Conservation (phyloP, 805 yeast genomes). For the Ogataea populi-albae region DNA sequence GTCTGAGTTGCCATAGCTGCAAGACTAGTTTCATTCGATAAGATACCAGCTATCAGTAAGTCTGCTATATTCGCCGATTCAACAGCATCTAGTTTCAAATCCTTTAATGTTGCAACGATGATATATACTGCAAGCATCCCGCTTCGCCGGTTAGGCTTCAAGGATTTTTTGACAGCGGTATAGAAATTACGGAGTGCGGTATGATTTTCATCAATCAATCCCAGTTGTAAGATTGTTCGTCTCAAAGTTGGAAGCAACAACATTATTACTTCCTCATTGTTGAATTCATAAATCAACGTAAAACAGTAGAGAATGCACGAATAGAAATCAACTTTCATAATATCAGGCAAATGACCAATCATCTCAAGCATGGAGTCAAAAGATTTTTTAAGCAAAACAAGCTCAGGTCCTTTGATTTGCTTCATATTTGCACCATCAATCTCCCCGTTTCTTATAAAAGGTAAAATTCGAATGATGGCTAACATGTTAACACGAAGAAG, state of each 20-base stretch:
- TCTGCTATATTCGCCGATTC: slow-evolving; percentile 38
- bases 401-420: slow-evolving; percentile 30
- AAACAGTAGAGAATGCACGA: slow-evolving; percentile 66
- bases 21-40: slow-evolving; percentile 32
- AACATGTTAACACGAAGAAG: slow-evolving; percentile 66
- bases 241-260: slow-evolving; percentile 51
- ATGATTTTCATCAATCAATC: slow-evolving; percentile 12
- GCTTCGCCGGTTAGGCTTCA: slow-evolving; percentile 32
- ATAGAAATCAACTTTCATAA: slow-evolving; percentile 67
- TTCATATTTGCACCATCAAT: slow-evolving; percentile 28
- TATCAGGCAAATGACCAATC: slow-evolving; percentile 61
- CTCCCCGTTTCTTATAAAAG: slow-evolving; percentile 52
- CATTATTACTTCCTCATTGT: slow-evolving; percentile 44
- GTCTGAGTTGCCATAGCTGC: slow-evolving; percentile 54
- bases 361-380: slow-evolving; percentile 57
- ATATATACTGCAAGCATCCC: slow-evolving; percentile 44
- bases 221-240: slow-evolving; percentile 36
- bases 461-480: slow-evolving; percentile 57
- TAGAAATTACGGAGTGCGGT: slow-evolving; percentile 37
- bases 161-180: slow-evolving; percentile 31
- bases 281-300: slow-evolving; percentile 50
- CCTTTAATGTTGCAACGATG: slow-evolving; percentile 39
- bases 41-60: slow-evolving; percentile 36
- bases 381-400: slow-evolving; percentile 45
- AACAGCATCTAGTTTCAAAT: slow-evolving; percentile 29